phyloP scores from a whole-genome alignment of 495 filamentous ascomycete genomes.

The Penicillium taxi region DNA sequence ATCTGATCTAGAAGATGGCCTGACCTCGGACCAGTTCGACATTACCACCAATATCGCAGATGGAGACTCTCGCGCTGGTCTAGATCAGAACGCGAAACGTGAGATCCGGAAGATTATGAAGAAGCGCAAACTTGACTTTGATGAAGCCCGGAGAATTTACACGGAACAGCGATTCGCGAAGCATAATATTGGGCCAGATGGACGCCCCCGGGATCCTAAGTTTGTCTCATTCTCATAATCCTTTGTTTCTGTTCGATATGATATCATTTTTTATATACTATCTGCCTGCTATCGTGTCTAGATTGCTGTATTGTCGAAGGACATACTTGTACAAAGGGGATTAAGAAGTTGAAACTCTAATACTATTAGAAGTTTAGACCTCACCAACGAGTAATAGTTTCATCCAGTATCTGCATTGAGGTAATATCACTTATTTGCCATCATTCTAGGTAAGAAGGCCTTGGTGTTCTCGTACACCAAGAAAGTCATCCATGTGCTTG shows the following conservation, averaged over 20 bases:
- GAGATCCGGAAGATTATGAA: slow-evolving; percentile 88
- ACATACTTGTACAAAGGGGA: too few relatives aligned
- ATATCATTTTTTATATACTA: too few relatives aligned
- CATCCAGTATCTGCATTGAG: too few relatives aligned
- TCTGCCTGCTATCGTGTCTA: too few relatives aligned
- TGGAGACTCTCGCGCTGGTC: slow-evolving; percentile 66
- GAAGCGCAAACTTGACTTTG: slow-evolving; percentile 64
- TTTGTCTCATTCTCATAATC: slow-evolving; percentile 85
- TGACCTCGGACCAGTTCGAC: slow-evolving; percentile 75
- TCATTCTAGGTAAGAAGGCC: slow-evolving; percentile 23
- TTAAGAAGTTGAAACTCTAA: too few relatives aligned
- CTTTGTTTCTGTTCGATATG: background rate
- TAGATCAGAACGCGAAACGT: slow-evolving; percentile 69
- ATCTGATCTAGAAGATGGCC: slow-evolving; percentile 74
- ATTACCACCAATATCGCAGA: slow-evolving; percentile 67
- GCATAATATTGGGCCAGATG: slow-evolving; percentile 83
- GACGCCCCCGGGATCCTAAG: slow-evolving; percentile 83
- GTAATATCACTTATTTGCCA: too few relatives aligned
- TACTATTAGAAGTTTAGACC: too few relatives aligned
- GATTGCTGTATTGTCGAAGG: too few relatives aligned
- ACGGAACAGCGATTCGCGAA: slow-evolving; percentile 76
- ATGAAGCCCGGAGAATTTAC: slow-evolving; percentile 80
- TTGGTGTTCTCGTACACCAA: slow-evolving; percentile 93
- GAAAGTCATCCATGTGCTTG: slow-evolving; percentile 96
- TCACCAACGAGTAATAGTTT: too few relatives aligned